Evolutionary conservation across 352 stramenopile species (phyloP), one percentile per base, ranked within the genome.

Genomic region (Globisporangium rhizosaccharum): DNA sequence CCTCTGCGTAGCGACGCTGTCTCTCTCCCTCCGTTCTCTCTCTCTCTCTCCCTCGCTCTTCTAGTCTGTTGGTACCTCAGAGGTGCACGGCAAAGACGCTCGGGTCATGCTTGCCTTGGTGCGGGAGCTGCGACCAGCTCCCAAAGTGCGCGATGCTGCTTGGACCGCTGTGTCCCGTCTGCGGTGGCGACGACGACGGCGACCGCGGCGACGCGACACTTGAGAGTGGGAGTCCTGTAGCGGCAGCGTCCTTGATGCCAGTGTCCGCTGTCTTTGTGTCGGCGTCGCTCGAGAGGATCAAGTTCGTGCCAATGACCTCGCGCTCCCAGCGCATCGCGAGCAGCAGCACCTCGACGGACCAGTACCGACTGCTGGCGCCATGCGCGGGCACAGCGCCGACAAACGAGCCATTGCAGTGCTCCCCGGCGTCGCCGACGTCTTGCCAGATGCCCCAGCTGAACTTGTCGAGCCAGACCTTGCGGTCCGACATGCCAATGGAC

Each of bases 401-500:
- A 39, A 71, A 73, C 12, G 39, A 30, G 11, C 55, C 39, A 36
- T 63, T 50, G 23, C 52, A 61, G 23, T 63, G 51, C 18, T 68
- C 62, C 18, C 46, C 12, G 17, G 33, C 39, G 15, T 44, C 46
- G 12, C 59, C 65, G 7, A 53, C 56, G 5, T 65, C 51, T 10
- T 65, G 45, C 46, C 63, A 65, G 37, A 62, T 56, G 46, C 68
- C 65, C 68, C 68, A 76, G 28, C 62, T 71, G 47, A 69, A 57
- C 47, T 61, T 66, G 44, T 69, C 59, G 39, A 62, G 57, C 63
- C 63, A 69, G 26, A 63, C 39, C 15, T 50, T 54, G 28, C 61
- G 46, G 30, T 57, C 72, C 17, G 67, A 48, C 68, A 71, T 41
- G 1, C 55, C 54, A 8, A 56, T 56, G 18, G 65, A 57, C 26